Conservation (phyloP, 768 basidiomycete species). For the Mycena amicta region DNA sequence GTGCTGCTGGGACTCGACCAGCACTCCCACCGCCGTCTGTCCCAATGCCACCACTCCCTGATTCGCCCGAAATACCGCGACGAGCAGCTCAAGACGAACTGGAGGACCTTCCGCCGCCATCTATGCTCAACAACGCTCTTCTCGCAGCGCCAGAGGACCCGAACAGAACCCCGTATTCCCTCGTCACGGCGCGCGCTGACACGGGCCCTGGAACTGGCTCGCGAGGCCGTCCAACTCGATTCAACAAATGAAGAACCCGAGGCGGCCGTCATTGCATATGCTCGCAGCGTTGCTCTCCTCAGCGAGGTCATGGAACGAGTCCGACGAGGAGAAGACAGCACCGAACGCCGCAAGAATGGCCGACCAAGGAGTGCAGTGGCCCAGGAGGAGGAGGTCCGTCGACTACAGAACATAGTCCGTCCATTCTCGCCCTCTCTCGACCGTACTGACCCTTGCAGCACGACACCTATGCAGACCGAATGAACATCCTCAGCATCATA, state of each 20-base stretch:
- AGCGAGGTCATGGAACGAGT: conserved; percentile 94
- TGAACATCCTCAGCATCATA: conserved; percentile 89
- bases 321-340: conserved; percentile 79
- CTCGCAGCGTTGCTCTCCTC: conserved; percentile 80
- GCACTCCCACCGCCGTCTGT: conserved; percentile 72
- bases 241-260: conserved; percentile 86
- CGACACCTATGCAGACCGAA: conserved; percentile 92
- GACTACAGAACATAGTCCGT: conserved; percentile 87
- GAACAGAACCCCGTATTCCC: conserved; percentile 52
- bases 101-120: conserved; percentile 26
- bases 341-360: conserved; percentile 61
- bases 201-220: conserved; percentile 81
- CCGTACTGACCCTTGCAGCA: conserved; percentile 55
- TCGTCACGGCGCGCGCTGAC: conserved; percentile 88
- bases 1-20: conserved; percentile 63
- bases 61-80: conserved; percentile 12
- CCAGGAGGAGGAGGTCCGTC: conserved; percentile 85
- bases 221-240: conserved; percentile 88
- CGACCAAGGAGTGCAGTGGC: conserved; percentile 82
- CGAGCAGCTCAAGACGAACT: conserved; percentile 24
- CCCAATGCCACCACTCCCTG: conserved; percentile 38
- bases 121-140: conserved; percentile 34
- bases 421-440: conserved; percentile 9
- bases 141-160: conserved; percentile 38
- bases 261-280: conserved; percentile 88